Conservation (phyloP, 1,284 basidiomycete species). For the Apiotrichum laibachii region DNA sequence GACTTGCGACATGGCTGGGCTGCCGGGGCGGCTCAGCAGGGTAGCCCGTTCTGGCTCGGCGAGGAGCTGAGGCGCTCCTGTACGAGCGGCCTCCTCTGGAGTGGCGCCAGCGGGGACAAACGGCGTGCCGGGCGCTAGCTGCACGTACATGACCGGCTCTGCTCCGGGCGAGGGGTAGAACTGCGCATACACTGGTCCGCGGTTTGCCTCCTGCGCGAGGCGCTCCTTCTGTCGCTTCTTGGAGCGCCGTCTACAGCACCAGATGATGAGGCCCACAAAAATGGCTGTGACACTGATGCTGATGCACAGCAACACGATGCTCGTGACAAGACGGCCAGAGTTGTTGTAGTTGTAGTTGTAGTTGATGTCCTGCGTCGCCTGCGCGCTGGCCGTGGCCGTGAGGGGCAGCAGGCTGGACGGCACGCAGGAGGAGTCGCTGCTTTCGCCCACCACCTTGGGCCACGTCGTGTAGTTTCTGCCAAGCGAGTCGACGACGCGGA, state of each 20-base stretch:
- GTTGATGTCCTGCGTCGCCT: neutral
- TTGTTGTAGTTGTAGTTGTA: slow-evolving; percentile 1
- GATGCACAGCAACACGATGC: neutral
- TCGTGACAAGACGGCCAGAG: neutral
- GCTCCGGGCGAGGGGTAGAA: slow-evolving; percentile 1
- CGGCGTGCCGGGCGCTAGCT: neutral
- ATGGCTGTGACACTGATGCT: neutral
- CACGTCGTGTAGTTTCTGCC: neutral
- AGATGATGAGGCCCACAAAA: neutral
- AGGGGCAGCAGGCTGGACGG: neutral
- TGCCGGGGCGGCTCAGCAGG: neutral
- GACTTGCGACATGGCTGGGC: neutral
- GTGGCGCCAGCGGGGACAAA: neutral
- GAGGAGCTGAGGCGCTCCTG: neutral
- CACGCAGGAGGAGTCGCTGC: neutral
- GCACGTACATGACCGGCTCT: neutral
- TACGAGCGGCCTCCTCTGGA: neutral
- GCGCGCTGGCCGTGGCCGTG: neutral
- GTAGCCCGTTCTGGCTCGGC: neutral
- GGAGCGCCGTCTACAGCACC: neutral
- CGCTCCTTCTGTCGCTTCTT: neutral
- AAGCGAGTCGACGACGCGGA: neutral
- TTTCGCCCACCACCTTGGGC: neutral
- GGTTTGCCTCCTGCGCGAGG: neutral
- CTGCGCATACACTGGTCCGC: neutral